These are phyloP conservation scores for Dianthus caryophyllus DNA, from an alignment of 148 eudicot species.

Conservation along the genomic window DNA sequence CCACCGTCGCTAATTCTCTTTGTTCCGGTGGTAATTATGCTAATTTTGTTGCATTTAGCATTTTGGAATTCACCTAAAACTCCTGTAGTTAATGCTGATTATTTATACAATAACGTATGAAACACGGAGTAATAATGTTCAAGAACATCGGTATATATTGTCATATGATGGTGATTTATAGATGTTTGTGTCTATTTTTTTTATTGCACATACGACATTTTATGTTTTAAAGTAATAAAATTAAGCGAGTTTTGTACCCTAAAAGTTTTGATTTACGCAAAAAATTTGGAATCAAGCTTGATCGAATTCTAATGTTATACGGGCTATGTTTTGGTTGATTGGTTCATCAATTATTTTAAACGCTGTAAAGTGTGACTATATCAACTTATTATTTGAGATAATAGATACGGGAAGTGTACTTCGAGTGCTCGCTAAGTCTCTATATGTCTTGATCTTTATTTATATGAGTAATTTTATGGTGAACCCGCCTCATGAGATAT, in stretches of 20 bases:
- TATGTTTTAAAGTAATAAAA: neutral
- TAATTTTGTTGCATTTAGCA: slow-evolving; percentile 27
- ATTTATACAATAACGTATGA: neutral
- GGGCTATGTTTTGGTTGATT: neutral
- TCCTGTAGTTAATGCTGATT: slow-evolving; percentile 11
- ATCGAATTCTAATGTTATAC: neutral
- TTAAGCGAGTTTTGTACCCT: neutral
- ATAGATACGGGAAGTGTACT: neutral
- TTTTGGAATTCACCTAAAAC: slow-evolving; percentile 14
- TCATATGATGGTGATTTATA: neutral
- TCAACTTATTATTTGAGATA: neutral
- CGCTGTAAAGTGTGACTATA: no score
- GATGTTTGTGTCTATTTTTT: neutral
- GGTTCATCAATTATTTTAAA: neutral
- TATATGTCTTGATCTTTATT: no score
- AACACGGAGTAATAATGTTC: no score
- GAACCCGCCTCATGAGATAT: no score
- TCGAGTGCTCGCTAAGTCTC: no score
- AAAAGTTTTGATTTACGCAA: neutral
- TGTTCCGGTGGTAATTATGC: slow-evolving; percentile 31
- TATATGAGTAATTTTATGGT: no score
- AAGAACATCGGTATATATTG: neutral
- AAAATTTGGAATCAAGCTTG: neutral
- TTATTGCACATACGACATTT: neutral
- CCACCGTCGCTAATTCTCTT: slow-evolving; percentile 28